phyloP scores from a whole-genome alignment of 129 eudicot genomes.

The Glebionis coronaria region DNA sequence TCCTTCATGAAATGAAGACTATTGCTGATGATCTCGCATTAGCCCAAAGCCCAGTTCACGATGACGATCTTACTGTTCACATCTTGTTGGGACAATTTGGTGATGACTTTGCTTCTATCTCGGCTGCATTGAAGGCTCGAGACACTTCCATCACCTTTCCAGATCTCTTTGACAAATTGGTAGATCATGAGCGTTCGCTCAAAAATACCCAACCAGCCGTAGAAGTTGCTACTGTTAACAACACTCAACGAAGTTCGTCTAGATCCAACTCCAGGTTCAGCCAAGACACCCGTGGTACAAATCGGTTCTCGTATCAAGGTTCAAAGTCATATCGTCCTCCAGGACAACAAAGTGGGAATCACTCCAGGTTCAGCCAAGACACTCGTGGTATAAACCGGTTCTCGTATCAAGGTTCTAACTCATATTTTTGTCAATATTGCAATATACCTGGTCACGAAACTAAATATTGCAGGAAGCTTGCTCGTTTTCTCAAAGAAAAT shows the following conservation, averaged over 20 bases:
- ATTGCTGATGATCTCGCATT: neutral
- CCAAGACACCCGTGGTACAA: neutral
- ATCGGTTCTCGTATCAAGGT: neutral
- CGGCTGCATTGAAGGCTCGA: neutral
- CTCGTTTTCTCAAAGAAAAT: neutral
- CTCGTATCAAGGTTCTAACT: no score
- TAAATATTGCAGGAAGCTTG: neutral
- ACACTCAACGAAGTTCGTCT: neutral
- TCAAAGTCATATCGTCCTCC: neutral
- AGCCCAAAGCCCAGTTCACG: neutral
- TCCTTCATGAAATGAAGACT: neutral
- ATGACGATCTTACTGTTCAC: neutral
- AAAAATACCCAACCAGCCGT: neutral
- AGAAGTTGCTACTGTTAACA: neutral
- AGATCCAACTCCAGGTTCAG: neutral
- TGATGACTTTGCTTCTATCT: neutral
- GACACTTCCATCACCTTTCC: neutral
- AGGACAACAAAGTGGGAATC: neutral
- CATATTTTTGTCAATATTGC: neutral
- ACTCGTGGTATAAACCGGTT: no score
- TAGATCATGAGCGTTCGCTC: neutral
- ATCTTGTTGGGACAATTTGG: neutral
- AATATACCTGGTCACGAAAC: neutral
- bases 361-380: neutral
- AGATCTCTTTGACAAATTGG: conserved; percentile 1